These are phyloP conservation scores for Scalesia atractyloides DNA, from an alignment of 129 eudicot species.

Conservation along the genomic window DNA sequence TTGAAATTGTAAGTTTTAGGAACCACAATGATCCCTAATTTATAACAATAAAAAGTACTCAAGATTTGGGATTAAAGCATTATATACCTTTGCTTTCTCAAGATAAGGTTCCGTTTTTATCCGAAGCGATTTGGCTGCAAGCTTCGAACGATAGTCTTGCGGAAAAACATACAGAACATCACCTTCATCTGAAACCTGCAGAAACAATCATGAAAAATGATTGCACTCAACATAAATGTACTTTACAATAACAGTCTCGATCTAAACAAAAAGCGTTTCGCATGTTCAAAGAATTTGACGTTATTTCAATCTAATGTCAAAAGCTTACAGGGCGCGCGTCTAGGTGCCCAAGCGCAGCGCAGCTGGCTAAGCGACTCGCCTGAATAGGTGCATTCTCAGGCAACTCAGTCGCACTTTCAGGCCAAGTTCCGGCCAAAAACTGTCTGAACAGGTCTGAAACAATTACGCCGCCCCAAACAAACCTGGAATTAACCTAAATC, in stretches of 20 bases:
- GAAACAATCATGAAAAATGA: constrained; percentile 26
- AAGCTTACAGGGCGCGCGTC: too few species aligned
- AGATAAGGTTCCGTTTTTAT: constrained; percentile 73
- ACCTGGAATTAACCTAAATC: too few species aligned
- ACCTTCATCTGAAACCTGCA: constrained; percentile 96
- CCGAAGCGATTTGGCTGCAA: constrained; percentile 76
- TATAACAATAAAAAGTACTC: neutral
- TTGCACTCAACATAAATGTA: neutral
- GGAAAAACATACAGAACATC: constrained; percentile 92
- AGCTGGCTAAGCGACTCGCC: too few species aligned
- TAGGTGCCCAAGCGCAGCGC: too few species aligned
- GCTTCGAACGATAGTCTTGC: constrained; percentile 78
- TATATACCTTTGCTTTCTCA: constrained; percentile 84
- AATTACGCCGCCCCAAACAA: too few species aligned
- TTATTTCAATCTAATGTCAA: neutral
- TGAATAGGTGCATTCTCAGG: too few species aligned
- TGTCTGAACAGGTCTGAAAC: too few species aligned
- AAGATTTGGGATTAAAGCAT: constrained; percentile 10
- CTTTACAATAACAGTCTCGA: neutral
- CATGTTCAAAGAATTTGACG: neutral
- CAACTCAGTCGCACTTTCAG: too few species aligned
- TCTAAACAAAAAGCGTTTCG: neutral
- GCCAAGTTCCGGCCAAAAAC: too few species aligned
- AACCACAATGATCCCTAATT: neutral
- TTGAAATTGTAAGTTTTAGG: constrained; percentile 21